Evolutionary conservation across 306 rosid species (phyloP), one percentile per base, ranked within the genome.

Genomic region (Luffa acutangula): DNA sequence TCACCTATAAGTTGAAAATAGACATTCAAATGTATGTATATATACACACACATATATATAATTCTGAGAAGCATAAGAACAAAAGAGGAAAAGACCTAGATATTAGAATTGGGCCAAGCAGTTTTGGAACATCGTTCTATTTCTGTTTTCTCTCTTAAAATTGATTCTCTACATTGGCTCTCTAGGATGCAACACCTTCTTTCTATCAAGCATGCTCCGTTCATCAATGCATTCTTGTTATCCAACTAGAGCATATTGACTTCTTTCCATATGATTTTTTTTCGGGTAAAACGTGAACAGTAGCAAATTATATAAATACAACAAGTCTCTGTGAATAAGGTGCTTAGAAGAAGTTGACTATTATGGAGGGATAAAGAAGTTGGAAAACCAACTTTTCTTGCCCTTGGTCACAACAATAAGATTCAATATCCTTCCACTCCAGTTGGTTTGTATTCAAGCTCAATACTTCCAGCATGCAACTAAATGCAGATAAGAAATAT

Each of bases 1-100:
- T 95, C 76, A 95, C 97, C 98, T 95, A 90, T 67, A 86, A 67
- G 82, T 71, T 66, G 48, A 49, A 52, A 51, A 11, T 51, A n/a
- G 0, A 21, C 12, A 15, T 15, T 73, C 31, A 81, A 10, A 43
- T 25, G 31, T 25, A 25, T 25, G 31, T 25, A 25, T 25, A 25
- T 25, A 25, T 25, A 25, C 31, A 25, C 31, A 25, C 31, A 25
- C 31, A 25, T 25, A 25, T 25, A n/a, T 56, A 39, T 37, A 13
- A 42, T 18, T 56, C 37, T 4, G 20, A 37, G 51, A 57, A 56
- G 20, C 20, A 37, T 36, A 6, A 34, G 45, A 18, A 42, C 21
- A 49, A 73, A 11, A 73, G 59, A 46, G 41, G 17, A 48, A 21
- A 43, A 6, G 7, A 21, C 3, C 41, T 51, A 45, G 9, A 25